phyloP scores from a whole-genome alignment of 2,329 filamentous ascomycete genomes.

The Thielaviopsis euricoi region DNA sequence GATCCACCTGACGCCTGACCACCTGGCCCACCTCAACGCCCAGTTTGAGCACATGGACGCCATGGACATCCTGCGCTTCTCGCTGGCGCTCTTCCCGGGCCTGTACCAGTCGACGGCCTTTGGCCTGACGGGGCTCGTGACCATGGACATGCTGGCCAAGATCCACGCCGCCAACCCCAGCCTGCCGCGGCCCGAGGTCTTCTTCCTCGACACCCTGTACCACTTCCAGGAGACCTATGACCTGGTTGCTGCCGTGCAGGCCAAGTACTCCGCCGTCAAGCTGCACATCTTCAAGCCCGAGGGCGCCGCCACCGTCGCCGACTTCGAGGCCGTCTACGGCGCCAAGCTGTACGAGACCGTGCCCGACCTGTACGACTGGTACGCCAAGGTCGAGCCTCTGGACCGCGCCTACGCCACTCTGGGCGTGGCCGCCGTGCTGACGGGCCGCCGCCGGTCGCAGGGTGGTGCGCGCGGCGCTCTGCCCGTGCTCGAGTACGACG shows the following conservation, averaged over 20 bases:
- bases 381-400: conserved; percentile 93
- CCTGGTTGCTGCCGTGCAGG: conserved; percentile 57
- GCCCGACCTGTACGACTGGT: conserved; percentile 85
- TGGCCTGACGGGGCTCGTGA: conserved; percentile 64
- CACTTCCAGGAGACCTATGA: conserved; percentile 65
- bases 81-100: conserved; percentile 74
- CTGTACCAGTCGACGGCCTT: conserved; percentile 80
- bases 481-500: conserved; percentile 80
- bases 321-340: conserved; percentile 74
- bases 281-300: conserved; percentile 84
- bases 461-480: conserved; percentile 83
- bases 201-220: conserved; percentile 74
- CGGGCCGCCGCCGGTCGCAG: conserved; percentile 79
- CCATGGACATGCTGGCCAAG: conserved; percentile 72
- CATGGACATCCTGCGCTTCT: conserved; percentile 84
- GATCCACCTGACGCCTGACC: conserved; percentile 70
- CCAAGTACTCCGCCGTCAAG: conserved; percentile 59
- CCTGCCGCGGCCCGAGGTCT: conserved; percentile 43
- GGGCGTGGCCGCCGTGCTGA: conserved; percentile 77
- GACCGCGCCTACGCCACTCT: conserved; percentile 80
- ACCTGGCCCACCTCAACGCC: conserved; percentile 79
- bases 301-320: conserved; percentile 50
- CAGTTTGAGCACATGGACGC: conserved; percentile 79
- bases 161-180: conserved; percentile 47
- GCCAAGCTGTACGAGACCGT: conserved; percentile 70